Evolutionary conservation across 495 filamentous ascomycete genomes (phyloP).

Genomic region (Penicillium diatomitis): DNA sequence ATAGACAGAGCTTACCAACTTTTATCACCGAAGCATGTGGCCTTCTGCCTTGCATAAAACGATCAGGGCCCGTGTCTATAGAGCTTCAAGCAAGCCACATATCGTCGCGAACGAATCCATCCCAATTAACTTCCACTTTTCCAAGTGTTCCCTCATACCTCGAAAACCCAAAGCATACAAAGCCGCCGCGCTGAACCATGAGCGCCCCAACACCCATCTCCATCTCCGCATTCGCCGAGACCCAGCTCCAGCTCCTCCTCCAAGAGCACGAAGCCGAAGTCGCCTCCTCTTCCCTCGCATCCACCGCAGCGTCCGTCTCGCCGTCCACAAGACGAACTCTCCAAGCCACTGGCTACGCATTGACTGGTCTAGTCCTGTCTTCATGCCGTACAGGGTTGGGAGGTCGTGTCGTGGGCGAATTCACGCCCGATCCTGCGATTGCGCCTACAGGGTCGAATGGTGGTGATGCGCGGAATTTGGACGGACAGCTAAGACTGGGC

Average conservation of each 20-base stretch:
- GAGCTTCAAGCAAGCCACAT: constrained; percentile 38
- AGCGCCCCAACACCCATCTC: constrained; percentile 35
- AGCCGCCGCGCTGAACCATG: constrained; percentile 3
- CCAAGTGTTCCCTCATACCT: too few relatives aligned
- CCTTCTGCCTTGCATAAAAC: too few relatives aligned
- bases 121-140: too few relatives aligned
- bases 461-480: constrained; percentile 24
- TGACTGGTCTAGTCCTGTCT: constrained; percentile 67
- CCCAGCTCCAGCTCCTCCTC: constrained; percentile 69
- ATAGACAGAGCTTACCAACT: constrained; percentile 1
- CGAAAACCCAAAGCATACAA: too few relatives aligned
- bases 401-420: constrained; percentile 77
- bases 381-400: constrained; percentile 86
- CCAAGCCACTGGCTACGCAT: constrained; percentile 76
- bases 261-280: constrained; percentile 66
- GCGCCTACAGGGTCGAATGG: constrained; percentile 13
- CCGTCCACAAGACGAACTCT: constrained; percentile 63
- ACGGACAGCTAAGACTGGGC: constrained; percentile 39
- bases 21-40: constrained; percentile 6
- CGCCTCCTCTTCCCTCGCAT: constrained; percentile 43
- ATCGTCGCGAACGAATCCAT: too few relatives aligned
- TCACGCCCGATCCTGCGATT: constrained; percentile 64
- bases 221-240: constrained; percentile 65
- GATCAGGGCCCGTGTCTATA: too few relatives aligned
- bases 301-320: constrained; percentile 61